Conservation (phyloP, 148 eudicot genomes). For the Cornus florida region DNA sequence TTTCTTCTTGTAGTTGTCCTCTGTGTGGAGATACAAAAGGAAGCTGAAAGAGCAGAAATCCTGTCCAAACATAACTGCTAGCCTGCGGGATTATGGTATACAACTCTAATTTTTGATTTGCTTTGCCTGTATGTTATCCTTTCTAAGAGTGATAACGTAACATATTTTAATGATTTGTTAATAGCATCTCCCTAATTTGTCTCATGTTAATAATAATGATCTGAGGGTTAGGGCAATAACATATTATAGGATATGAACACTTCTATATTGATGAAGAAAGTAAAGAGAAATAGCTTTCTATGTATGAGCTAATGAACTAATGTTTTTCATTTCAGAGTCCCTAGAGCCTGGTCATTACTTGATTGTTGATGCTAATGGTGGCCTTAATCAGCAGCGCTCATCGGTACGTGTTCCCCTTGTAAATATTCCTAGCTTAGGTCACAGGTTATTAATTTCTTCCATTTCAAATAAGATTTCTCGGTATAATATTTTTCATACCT, state of each 20-base stretch:
- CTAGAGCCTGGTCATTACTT: constrained; percentile 39
- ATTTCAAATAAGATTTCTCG: not conserved
- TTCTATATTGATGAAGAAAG: not conserved
- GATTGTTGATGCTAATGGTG: constrained; percentile 86
- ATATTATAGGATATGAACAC: not conserved
- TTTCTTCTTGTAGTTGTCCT: constrained; percentile 34
- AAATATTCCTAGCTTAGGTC: not conserved
- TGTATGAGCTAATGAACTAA: not conserved
- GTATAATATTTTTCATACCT: not conserved
- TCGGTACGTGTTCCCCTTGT: constrained; percentile 47
- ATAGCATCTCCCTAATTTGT: not conserved
- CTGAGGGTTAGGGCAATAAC: not conserved
- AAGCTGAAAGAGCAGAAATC: constrained; percentile 48
- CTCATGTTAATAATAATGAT: not conserved
- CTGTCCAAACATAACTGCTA: constrained; percentile 22
- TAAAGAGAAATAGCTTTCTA: not conserved
- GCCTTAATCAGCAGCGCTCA: constrained; percentile 86
- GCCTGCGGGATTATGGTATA: constrained; percentile 20
- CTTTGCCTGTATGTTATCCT: not conserved
- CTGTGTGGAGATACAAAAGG: constrained; percentile 51
- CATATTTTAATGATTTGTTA: not conserved
- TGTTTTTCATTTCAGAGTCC: constrained; percentile 29
- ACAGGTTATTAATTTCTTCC: not conserved
- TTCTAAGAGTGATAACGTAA: not conserved
- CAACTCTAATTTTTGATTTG: not conserved